A percentile compares a stretch with the other conserved stretches of the same genome.
Conservation (phyloP, 2,329 filamentous ascomycete species). For the Fusarium penzigii region DNA sequence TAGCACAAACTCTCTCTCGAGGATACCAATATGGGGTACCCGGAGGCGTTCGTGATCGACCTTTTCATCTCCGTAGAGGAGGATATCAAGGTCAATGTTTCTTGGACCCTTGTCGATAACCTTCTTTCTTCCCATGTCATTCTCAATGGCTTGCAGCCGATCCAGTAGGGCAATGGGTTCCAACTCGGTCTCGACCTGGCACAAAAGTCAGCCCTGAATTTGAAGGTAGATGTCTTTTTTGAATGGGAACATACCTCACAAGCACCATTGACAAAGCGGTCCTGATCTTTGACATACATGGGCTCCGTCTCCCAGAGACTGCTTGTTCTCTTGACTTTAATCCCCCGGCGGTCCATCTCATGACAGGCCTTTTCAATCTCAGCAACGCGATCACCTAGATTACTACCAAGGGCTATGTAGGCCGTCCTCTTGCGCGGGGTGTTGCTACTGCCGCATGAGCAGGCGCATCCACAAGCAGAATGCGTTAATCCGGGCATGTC, state of each 20-base stretch:
- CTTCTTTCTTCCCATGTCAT: slow-evolving; percentile 75
- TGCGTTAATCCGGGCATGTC: slow-evolving; percentile 18
- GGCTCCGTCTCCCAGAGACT: slow-evolving; percentile 91
- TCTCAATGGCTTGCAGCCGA: slow-evolving; percentile 81
- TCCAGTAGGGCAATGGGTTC: slow-evolving; percentile 76
- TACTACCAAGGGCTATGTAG: slow-evolving; percentile 89
- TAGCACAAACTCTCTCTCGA: slow-evolving; percentile 91
- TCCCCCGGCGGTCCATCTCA: slow-evolving; percentile 72
- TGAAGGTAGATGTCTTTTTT: not conserved
- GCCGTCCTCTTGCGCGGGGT: slow-evolving; percentile 49
- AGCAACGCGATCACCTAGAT: slow-evolving; percentile 80
- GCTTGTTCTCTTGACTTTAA: slow-evolving; percentile 78
- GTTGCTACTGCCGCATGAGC: slow-evolving; percentile 32
- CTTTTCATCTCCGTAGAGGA: slow-evolving; percentile 72
- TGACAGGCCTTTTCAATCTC: slow-evolving; percentile 84
- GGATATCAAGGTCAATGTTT: slow-evolving; percentile 91
- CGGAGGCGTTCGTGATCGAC: slow-evolving; percentile 73
- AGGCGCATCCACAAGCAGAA: slow-evolving; percentile 38
- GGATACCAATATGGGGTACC: slow-evolving; percentile 81
- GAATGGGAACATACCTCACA: slow-evolving; percentile 69
- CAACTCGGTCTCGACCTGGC: slow-evolving; percentile 76
- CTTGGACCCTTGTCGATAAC: slow-evolving; percentile 89
- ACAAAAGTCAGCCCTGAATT: slow-evolving; percentile 10
- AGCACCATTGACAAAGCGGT: slow-evolving; percentile 85
- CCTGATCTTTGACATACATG: slow-evolving; percentile 94